phyloP scores from a whole-genome alignment of 1,284 basidiomycete species.

The Marasmius fiardii region DNA sequence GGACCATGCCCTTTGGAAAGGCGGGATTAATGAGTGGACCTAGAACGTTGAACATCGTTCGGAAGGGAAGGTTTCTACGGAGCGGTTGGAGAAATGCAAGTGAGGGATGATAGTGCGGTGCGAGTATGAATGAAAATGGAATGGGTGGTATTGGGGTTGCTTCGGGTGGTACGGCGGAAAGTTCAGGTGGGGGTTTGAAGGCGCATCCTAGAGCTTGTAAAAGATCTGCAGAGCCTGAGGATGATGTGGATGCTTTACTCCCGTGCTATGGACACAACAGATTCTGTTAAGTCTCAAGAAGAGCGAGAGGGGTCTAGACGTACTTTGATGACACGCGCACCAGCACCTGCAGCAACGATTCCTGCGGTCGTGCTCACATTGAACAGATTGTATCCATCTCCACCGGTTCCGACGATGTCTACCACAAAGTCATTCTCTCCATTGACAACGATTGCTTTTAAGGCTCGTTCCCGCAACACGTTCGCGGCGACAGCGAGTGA shows the following conservation, averaged over 20 bases:
- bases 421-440: constrained; percentile 64
- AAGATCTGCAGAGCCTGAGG: constrained; percentile 93
- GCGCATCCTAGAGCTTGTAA: constrained; percentile 83
- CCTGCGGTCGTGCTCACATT: constrained; percentile 97
- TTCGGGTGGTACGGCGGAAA: not conserved
- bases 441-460: constrained; percentile 58
- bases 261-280: constrained; percentile 77
- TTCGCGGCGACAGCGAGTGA: constrained; percentile 75
- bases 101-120: constrained; percentile 26
- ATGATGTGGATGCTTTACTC: constrained; percentile 89
- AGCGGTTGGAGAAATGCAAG: constrained; percentile 84
- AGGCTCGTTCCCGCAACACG: constrained; percentile 65
- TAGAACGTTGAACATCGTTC: constrained; percentile 96
- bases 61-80: constrained; percentile 87
- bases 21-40: constrained; percentile 96
- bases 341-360: constrained; percentile 93
- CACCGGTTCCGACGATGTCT: constrained; percentile 73
- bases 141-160: constrained; percentile 11
- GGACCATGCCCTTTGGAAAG: constrained; percentile 79
- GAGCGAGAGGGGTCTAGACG: constrained; percentile 1
- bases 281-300: constrained; percentile 9
- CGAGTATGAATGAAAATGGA: constrained; percentile 7
- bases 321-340: constrained; percentile 91
- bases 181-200: constrained; percentile 63
- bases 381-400: constrained; percentile 96